Base-by-base conservation (phyloP, 2,329 filamentous ascomycete genomes). In the Davidsoniella virescens region DNA sequence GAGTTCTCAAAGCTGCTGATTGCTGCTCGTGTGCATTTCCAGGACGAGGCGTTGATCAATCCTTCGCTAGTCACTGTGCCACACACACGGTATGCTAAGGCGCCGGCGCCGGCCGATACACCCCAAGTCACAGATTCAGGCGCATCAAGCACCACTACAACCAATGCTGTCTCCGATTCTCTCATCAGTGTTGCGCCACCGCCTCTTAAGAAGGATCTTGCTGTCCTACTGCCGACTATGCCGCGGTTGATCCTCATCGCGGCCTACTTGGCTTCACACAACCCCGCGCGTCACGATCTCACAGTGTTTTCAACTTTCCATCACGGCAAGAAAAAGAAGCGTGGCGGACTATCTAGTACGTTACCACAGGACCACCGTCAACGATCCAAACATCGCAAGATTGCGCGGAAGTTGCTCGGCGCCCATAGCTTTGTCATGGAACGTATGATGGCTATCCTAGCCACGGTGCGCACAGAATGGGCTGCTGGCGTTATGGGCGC, bases 1-100 rank as follows among this genome's bases (percentile, higher is more conserved):
- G 87, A 95, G 59, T 95, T 95, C 64, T 81, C 84, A 12, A 82
- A 84, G 55, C 70, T 98, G 6, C 73, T 96, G 51, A 80, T 90
- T 45, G 75, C 78, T 1, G 75, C 80, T 23, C 71, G 82, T 14
- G 67, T 71, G 0, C 70, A 85, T 33, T 84, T 90, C 60, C 82
- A 87, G 58, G 76, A 84, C 57, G 84, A 88, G 59, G 64, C 68
- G n/a, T 67, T 81, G 0, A 70, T 90, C 3, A 73, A 84, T 37
- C 80, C 82, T 2, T 73, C 72, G 49, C 76, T 87, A 54, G 61
- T 78, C 14, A 62, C 67, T 14, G 54, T 61, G 36, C 57, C 59
- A 2, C 52, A 49, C 10, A 50, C 49, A 14, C 41, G 17, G 7
- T 23, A 49, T 5, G 42, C 45, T 7, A 43, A 38, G 38, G 17